Evolutionary conservation across 768 basidiomycete species (phyloP), one percentile per base, ranked within the genome.

Genomic region (Boletus huronensis): DNA sequence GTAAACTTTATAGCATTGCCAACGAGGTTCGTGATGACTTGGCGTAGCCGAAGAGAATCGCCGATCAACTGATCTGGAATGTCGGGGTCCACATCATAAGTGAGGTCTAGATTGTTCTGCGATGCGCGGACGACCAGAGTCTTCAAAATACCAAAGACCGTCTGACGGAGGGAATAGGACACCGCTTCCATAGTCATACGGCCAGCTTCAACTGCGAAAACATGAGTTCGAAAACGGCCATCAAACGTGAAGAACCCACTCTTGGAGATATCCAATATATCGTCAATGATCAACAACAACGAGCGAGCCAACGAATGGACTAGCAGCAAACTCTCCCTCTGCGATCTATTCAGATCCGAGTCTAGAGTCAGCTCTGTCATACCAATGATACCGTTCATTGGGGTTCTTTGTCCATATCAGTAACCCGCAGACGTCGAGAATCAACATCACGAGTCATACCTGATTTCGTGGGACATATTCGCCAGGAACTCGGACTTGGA

Each of bases 351-450:
- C 61, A 99, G 74, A 69, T 99, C 97, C 41, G 90, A 93, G 66
- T 99, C 97, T 21, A 99, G 84, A 10, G 97, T 98, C 53, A 99
- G 75, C 72, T 96, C 94, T 25, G 96, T 99, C 94, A 99, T 94
- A n/a, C 96, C 96, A 61, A 99, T 98, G 71, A 99, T 99, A 66
- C 97, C 96, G 68, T 98, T 99, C 96, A 98, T 99, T 0, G 97
- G 97, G 23, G 97, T 98, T 69, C 96, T 93, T 66, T n/a, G 28
- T 42, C 16, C 47, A 47, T 29, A 46, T 67, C 56, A 58, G 41
- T 45, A 39, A 49, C 26, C 28, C n/a, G 44, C 29, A 7, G 53
- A 45, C 53, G 55, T 6, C 34, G 42, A 51, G 26, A 39, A 40
- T 29, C 16, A 43, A 2, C 13, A 44, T 28, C 13, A 16, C 25